Conservation (phyloP, 257 asterid species). For the Rubia yunnanensis region DNA sequence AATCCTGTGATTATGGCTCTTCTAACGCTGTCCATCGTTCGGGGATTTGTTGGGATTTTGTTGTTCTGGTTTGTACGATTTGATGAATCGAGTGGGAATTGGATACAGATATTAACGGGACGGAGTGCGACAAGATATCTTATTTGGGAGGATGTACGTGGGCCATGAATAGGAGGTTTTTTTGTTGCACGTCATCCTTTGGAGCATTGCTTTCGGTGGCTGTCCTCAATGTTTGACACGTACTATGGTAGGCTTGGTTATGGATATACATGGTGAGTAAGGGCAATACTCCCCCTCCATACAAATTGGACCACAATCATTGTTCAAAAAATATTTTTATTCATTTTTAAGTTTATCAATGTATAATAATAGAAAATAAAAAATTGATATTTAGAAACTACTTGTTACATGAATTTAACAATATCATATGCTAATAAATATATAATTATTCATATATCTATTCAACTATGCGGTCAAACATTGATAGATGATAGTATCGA, state of each 20-base stretch:
- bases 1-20: not conserved
- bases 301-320: too few species aligned
- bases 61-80: not conserved
- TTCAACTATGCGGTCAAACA: too few species aligned
- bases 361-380: too few species aligned
- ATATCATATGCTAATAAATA: too few species aligned
- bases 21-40: not conserved
- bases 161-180: not conserved
- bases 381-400: too few species aligned
- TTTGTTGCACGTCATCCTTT: not conserved
- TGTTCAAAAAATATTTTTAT: too few species aligned
- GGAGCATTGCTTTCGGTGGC: not conserved
- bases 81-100: not conserved
- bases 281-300: too few species aligned
- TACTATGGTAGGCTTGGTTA: not conserved
- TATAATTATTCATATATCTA: too few species aligned
- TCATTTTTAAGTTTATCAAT: too few species aligned
- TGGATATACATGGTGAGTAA: too few species aligned
- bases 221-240: not conserved
- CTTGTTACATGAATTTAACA: too few species aligned
- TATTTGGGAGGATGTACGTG: not conserved
- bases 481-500: too few species aligned
- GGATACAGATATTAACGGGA: not conserved
- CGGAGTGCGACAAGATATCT: not conserved
- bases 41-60: not conserved